Percentiles rank a stretch among this genome's conserved stretches.
phyloP scores from a whole-genome alignment of 257 asterid genomes.

The Petunia axillaris region DNA sequence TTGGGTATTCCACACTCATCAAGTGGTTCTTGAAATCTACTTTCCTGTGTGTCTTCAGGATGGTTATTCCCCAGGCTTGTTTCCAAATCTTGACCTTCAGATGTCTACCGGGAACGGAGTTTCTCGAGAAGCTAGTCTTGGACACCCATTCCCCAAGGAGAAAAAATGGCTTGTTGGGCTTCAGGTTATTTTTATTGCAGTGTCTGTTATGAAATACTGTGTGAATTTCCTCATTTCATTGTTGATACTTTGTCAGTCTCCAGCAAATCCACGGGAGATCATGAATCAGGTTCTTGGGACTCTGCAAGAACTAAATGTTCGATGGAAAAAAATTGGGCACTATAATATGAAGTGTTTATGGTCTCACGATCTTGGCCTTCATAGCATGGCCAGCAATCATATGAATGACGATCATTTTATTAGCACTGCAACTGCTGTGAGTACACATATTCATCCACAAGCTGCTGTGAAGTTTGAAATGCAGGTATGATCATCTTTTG shows the following conservation, averaged over 20 bases:
- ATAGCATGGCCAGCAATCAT: conserved; percentile 39
- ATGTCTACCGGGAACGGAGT: conserved; percentile 35
- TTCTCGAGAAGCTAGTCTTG: conserved; percentile 44
- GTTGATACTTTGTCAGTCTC: conserved; percentile 57
- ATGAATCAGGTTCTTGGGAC: conserved; percentile 87
- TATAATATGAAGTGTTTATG: conserved; percentile 88
- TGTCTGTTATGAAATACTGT: background rate
- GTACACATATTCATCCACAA: conserved; percentile 47
- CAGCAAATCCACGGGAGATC: conserved; percentile 80
- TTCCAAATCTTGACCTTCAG: conserved; percentile 44
- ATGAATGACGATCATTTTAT: conserved; percentile 46
- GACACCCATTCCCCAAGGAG: conserved; percentile 51
- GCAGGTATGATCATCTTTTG: conserved; percentile 60
- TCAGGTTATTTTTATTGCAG: conserved; percentile 53
- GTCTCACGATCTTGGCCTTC: conserved; percentile 41
- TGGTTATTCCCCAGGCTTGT: conserved; percentile 44
- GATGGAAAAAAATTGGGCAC: conserved; percentile 93
- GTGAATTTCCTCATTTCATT: conserved; percentile 11
- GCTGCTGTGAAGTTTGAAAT: conserved; percentile 80
- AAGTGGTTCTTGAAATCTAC: conserved; percentile 20
- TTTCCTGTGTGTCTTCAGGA: conserved; percentile 56
- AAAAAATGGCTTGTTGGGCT: conserved; percentile 88
- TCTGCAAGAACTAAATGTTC: conserved; percentile 72
- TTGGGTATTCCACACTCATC: background rate
- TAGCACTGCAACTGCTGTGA: conserved; percentile 41